Conservation (phyloP, 2,329 filamentous ascomycete species). For the Aspergillus latus region DNA sequence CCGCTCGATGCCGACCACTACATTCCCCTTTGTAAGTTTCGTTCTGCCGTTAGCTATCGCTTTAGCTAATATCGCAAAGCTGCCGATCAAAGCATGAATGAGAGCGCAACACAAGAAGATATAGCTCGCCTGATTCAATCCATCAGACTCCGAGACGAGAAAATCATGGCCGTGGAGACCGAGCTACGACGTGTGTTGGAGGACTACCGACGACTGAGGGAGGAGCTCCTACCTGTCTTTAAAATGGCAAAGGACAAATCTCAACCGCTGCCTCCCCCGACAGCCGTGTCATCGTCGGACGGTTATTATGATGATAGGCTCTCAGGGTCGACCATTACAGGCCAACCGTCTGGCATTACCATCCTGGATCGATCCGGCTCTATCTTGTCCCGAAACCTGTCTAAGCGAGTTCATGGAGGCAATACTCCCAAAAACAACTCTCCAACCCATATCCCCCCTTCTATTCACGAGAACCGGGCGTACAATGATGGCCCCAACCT, state of each 20-base stretch:
- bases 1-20: constrained; percentile 92
- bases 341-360: constrained; percentile 27
- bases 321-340: constrained; percentile 40
- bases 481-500: constrained; percentile 51
- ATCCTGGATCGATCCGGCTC: constrained; percentile 46
- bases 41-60: constrained; percentile 4
- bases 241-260: constrained; percentile 89
- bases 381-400: constrained; percentile 69
- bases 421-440: constrained; percentile 73
- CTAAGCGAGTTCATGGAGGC: constrained; percentile 69
- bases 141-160: constrained; percentile 83
- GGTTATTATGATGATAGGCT: constrained; percentile 26
- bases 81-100: constrained; percentile 84
- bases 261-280: constrained; percentile 71
- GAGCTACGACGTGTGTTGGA: constrained; percentile 82
- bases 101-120: constrained; percentile 87
- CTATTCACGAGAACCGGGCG: constrained; percentile 67
- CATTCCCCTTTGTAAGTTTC: constrained; percentile 76
- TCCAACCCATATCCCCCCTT: constrained; percentile 67
- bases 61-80: constrained; percentile 54
- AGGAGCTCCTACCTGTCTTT: constrained; percentile 87
- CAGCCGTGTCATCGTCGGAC: constrained; percentile 30
- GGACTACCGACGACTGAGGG: constrained; percentile 82
- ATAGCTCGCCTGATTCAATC: constrained; percentile 89
- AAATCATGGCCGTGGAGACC: constrained; percentile 77